A percentile compares a stretch with the other conserved stretches of the same genome.
Conservation (phyloP, 1,284 basidiomycete genomes). For the Athelia sp. region DNA sequence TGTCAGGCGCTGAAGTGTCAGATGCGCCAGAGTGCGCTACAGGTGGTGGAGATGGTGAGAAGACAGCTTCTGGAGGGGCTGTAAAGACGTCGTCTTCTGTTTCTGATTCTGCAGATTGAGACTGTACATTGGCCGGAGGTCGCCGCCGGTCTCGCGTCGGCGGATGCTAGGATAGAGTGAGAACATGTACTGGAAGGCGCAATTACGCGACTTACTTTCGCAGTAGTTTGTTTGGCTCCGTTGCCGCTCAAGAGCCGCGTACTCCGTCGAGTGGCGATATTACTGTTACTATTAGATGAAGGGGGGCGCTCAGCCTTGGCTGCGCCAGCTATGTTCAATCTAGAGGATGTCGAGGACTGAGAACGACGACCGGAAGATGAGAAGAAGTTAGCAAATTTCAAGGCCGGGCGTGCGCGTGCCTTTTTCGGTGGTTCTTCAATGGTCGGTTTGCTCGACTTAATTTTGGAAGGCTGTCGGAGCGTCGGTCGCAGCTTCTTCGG, state of each 20-base stretch:
- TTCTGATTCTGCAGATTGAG: slow-evolving; percentile 62
- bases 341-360: slow-evolving; percentile 62
- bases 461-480: slow-evolving; percentile 46
- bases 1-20: slow-evolving; percentile 52
- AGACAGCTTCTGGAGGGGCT: slow-evolving; percentile 35
- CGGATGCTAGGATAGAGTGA: slow-evolving; percentile 26
- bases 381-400: slow-evolving; percentile 77
- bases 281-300: slow-evolving; percentile 26
- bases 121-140: slow-evolving; percentile 42
- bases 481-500: slow-evolving; percentile 69
- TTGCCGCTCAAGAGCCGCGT: slow-evolving; percentile 57
- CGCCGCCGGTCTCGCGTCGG: slow-evolving; percentile 58
- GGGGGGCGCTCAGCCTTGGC: slow-evolving; percentile 47
- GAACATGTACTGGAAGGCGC: too few species aligned
- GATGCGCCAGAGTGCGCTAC: slow-evolving; percentile 54
- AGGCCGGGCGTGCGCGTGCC: slow-evolving; percentile 77
- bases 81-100: slow-evolving; percentile 49
- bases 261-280: slow-evolving; percentile 55
- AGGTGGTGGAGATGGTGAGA: slow-evolving; percentile 59
- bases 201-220: slow-evolving; percentile 7
- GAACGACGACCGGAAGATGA: slow-evolving; percentile 72
- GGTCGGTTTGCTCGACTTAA: slow-evolving; percentile 52
- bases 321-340: slow-evolving; percentile 32
- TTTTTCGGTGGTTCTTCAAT: slow-evolving; percentile 72
- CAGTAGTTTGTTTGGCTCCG: slow-evolving; percentile 39